Conservation (phyloP, 768 basidiomycete species). For the Mycena leptocephala region DNA sequence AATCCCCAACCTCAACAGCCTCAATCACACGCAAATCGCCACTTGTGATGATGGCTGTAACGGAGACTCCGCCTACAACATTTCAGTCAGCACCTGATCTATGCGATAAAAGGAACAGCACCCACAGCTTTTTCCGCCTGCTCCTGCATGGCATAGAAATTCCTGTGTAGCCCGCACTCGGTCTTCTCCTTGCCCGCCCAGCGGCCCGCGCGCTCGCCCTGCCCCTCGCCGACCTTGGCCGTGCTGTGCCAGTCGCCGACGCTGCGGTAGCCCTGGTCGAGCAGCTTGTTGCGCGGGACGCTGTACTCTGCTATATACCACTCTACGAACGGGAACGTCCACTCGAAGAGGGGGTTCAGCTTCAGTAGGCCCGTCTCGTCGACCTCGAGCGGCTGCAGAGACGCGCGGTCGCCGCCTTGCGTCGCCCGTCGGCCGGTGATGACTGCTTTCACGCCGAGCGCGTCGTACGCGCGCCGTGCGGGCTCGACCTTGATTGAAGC, state of each 20-base stretch:
- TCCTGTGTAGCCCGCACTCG: constrained; percentile 96
- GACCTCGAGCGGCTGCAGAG: constrained; percentile 89
- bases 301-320: constrained; percentile 86
- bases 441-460: constrained; percentile 84
- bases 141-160: constrained; percentile 86
- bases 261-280: constrained; percentile 94
- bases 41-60: not conserved
- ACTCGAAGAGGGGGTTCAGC: constrained; percentile 93
- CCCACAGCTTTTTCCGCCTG: constrained; percentile 56
- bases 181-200: constrained; percentile 95
- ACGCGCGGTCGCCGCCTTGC: constrained; percentile 92
- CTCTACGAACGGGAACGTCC: constrained; percentile 90
- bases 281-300: constrained; percentile 91
- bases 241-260: constrained; percentile 99
- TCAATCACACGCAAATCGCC: constrained; percentile 1
- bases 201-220: constrained; percentile 92
- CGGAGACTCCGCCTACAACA: not conserved
- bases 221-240: constrained; percentile 72
- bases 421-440: constrained; percentile 97
- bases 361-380: constrained; percentile 94
- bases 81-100: not conserved
- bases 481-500: constrained; percentile 84
- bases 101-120: not conserved
- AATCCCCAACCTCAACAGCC: not conserved
- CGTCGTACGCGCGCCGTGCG: constrained; percentile 88